Percentiles rank a stretch among this genome's conserved stretches.
These are phyloP conservation scores for Neoascochyta sp. DNA, from an alignment of 2,329 filamentous ascomycete species.

Conservation along the genomic window DNA sequence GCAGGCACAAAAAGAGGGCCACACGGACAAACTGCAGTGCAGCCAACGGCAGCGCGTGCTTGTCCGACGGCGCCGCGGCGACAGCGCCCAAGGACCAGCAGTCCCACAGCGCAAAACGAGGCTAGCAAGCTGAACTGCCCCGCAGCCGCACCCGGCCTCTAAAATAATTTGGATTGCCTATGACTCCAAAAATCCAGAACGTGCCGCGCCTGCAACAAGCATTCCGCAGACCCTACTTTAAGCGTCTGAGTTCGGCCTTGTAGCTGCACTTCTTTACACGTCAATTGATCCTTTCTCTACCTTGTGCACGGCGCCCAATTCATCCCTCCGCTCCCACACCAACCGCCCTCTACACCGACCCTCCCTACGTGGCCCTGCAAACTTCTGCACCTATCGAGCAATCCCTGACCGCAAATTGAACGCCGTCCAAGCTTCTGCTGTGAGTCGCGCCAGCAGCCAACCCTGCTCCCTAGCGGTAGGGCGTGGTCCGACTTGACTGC, in stretches of 20 bases:
- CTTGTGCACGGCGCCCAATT: constrained; percentile 6
- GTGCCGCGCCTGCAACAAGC: background rate
- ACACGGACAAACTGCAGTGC: no score
- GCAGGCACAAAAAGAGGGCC: no score
- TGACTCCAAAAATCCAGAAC: constrained; percentile 7
- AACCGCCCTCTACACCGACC: constrained; percentile 7
- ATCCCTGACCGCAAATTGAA: constrained; percentile 15
- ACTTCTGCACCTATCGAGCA: constrained; percentile 11
- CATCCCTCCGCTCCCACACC: constrained; percentile 1
- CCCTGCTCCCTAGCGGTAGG: constrained; percentile 1
- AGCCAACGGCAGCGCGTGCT: no score
- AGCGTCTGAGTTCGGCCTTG: constrained; percentile 1
- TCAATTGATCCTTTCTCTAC: constrained; percentile 3
- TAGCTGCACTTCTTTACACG: constrained; percentile 1
- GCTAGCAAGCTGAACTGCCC: no score
- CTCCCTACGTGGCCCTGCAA: constrained; percentile 9
- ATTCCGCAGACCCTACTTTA: constrained; percentile 1
- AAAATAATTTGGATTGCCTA: constrained; percentile 6
- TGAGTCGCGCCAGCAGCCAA: constrained; percentile 6
- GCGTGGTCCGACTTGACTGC: constrained; percentile 8
- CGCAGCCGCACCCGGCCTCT: constrained; percentile 2
- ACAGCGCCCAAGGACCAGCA: no score
- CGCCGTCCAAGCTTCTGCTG: constrained; percentile 4
- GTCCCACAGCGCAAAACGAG: no score
- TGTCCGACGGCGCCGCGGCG: no score